phyloP scores from a whole-genome alignment of 306 rosid species.

The Cucumis cinereus region DNA sequence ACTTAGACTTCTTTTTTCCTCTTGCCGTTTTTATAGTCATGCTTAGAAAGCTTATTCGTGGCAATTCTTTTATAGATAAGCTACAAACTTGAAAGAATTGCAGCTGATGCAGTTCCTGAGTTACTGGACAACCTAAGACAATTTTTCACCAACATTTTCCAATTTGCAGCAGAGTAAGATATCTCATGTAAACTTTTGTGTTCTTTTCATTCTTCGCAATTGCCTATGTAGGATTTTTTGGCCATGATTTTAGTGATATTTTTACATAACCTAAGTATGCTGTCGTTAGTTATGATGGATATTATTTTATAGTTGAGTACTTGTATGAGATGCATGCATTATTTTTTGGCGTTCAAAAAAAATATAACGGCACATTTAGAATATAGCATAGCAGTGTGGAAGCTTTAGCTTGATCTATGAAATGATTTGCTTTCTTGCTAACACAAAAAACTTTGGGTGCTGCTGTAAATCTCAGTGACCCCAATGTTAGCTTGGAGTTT shows the following conservation, averaged over 20 bases:
- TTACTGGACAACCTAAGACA: slow-evolving; percentile 34
- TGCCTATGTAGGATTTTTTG: background rate
- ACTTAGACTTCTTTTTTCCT: slow-evolving; percentile 5
- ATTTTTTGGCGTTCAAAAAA: background rate
- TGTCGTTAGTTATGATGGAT: background rate
- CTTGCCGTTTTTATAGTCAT: background rate
- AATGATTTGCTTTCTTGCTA: background rate
- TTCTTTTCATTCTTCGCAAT: background rate
- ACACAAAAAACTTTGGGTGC: background rate
- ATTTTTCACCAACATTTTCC: slow-evolving; percentile 51
- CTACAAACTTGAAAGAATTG: slow-evolving; percentile 36
- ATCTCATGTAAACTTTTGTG: background rate
- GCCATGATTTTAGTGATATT: background rate
- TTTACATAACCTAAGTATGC: background rate
- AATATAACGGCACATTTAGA: background rate
- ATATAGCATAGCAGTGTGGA: background rate
- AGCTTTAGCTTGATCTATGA: background rate
- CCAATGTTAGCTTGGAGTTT: background rate
- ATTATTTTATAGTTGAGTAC: background rate
- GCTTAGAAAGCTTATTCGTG: slow-evolving; percentile 16
- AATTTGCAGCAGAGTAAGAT: slow-evolving; percentile 71
- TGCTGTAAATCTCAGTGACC: background rate
- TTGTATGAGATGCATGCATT: background rate
- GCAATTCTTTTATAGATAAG: slow-evolving; percentile 41
- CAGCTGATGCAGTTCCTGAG: slow-evolving; percentile 75